Evolutionary conservation across 257 asterid species (phyloP), one percentile per base, ranked within the genome.

Genomic region (Verbena officinalis): DNA sequence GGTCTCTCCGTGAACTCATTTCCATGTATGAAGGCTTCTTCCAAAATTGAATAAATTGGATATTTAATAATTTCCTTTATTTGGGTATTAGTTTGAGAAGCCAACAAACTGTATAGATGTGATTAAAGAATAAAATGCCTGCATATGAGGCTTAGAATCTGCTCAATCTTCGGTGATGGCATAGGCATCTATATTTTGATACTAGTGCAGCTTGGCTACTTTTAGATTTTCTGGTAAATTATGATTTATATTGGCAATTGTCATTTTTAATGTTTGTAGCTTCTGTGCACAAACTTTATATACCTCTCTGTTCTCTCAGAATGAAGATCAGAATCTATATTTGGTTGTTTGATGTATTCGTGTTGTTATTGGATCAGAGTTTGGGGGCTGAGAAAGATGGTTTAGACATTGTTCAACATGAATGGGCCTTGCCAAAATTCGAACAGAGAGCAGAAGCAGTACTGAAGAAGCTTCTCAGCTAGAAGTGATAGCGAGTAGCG

Each of bases 361-460:
- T 10, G 56, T 65, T 39, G 62, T 53, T 42, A 14, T 62, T 72
- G 75, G 56, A 1, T 55, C 89, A 91, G 97, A 91, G 90, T 80
- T 75, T 91, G 86, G 80, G 96, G 10, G 95, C 97, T 0, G 97
- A 91, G 70, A 91, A 91, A 78, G 96, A 91, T 68, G 80, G 79
- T 66, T 60, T 91, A 31, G 95, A 88, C 69, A 86, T 91, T 39
- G 70, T 88, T 71, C 97, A 91, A 65, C 97, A 91, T 30, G 97
- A 91, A 0, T 91, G 97, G 96, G 95, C 83, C 59, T 75, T 91
- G 48, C 96, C 97, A 34, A 91, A 79, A 63, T 81, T 88, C 58
- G 97, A 91, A 88, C 92, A 82, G 78, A 86, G 97, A 61, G 97
- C 97, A 24, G 93, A 82, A 83, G 84, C 93, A 34, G 89, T 75